These are phyloP conservation scores for Trichoderma sp. DNA, from an alignment of 2,329 filamentous ascomycete species.

Conservation along the genomic window DNA sequence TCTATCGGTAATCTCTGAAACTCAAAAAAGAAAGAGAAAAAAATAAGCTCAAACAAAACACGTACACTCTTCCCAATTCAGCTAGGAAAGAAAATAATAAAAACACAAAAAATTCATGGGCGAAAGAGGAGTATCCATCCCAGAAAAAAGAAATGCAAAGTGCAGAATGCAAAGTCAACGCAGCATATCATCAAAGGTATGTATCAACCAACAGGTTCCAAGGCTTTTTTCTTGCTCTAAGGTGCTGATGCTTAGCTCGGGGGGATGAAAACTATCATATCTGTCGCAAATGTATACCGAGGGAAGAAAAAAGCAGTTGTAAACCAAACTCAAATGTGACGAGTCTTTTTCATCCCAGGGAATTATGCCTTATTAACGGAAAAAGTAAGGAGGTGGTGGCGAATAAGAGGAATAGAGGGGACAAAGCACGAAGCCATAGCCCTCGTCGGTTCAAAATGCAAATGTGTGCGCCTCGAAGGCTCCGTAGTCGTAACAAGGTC, in stretches of 20 bases:
- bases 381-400: neutral
- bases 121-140: neutral
- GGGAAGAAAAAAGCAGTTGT: neutral
- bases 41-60: neutral
- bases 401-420: neutral
- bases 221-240: slow-evolving; percentile 16
- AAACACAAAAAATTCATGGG: neutral
- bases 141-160: neutral
- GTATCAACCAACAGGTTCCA: slow-evolving; percentile 14
- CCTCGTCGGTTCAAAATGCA: slow-evolving; percentile 11
- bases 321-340: neutral
- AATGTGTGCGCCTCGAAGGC: neutral
- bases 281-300: neutral
- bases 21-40: neutral
- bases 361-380: slow-evolving; percentile 20
- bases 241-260: slow-evolving; percentile 3
- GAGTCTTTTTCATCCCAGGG: neutral
- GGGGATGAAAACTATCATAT: neutral
- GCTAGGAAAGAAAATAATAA: neutral
- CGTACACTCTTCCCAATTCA: slow-evolving; percentile 7
- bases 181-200: slow-evolving; percentile 10
- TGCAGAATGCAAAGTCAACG: neutral
- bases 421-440: neutral
- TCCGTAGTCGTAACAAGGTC: slow-evolving; percentile 6
- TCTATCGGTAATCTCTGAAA: neutral